These are phyloP conservation scores for Raphanus sativus DNA, from an alignment of 345 rosid genomes.

Conservation along the genomic window DNA sequence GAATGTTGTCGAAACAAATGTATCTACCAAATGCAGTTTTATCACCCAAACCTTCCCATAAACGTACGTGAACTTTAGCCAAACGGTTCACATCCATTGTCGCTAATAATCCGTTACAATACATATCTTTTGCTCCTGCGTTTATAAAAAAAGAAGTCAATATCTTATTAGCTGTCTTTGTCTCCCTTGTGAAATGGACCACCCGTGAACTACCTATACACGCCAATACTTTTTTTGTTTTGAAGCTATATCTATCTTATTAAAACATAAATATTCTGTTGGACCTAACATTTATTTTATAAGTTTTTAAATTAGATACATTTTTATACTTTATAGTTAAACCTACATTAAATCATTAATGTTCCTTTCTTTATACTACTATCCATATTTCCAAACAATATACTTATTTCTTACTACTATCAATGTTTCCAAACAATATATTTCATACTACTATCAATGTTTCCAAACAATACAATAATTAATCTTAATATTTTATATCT, in stretches of 20 bases:
- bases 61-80: constrained; percentile 64
- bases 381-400: too few species aligned
- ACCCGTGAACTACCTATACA: constrained; percentile 24
- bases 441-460: too few species aligned
- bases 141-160: constrained; percentile 1
- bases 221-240: not conserved
- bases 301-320: too few species aligned
- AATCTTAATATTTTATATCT: too few species aligned
- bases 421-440: too few species aligned
- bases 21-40: constrained; percentile 64
- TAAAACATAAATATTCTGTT: too few species aligned
- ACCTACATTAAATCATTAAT: too few species aligned
- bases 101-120: constrained; percentile 52
- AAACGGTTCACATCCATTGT: constrained; percentile 58
- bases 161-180: constrained; percentile 17
- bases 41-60: constrained; percentile 57
- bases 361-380: too few species aligned
- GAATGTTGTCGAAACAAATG: constrained; percentile 64
- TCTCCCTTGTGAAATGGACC: constrained; percentile 24
- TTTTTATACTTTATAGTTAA: too few species aligned
- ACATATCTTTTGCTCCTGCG: constrained; percentile 54
- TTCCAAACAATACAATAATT: too few species aligned
- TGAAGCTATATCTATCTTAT: not conserved
- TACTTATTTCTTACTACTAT: too few species aligned
- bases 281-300: too few species aligned